Evolutionary conservation across 106 monocot species (phyloP), one percentile per base, ranked within the genome.

Genomic region (Dendrobium chrysotoxum): DNA sequence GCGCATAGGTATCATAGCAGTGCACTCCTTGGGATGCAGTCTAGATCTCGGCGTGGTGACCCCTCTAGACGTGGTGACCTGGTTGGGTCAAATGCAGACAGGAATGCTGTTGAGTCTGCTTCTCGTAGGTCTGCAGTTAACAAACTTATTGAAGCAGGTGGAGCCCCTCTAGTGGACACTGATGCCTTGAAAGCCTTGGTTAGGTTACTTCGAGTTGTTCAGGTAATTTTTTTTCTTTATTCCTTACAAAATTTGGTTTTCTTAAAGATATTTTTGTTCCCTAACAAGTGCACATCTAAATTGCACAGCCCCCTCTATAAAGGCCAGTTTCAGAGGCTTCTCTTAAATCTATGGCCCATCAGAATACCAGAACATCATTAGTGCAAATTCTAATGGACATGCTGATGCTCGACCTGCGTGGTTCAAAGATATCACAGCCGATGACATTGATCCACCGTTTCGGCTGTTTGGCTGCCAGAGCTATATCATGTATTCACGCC

Each of bases 291-390:
- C 31, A 50, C 58, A 20, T 41, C 23, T 4, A 71, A 54, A 39
- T 78, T 77, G 64, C 82, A 78, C 95, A 99, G 99, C 99, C 93
- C 93, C 10, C 77, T 93, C 26, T 99, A 95, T 79, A 99, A 93
- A 81, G 99, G 95, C 31, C 95, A 93, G 73, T 84, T 93, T 12
- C 99, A 93, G 85, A 93, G 88, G 79, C 91, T 99, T 84, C 86
- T 99, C n/a, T 79, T 99, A 79, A 95, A 93, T 86, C 84, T 95
- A 16, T 95, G 95, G 82, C 93, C 39, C 99, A 99, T 88, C 83
- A 89, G 35, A 90, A 95, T 79, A 95, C 91, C 21, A 89, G 99
- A 80, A 85, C 80, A 41, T 91, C 87, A 38, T 79, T 91, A 80
- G 91, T 99, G 80, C 85, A 87, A 79, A 88, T 99, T 79, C 53